Evolutionary conservation across 2,329 filamentous ascomycete genomes (phyloP), one percentile per base, ranked within the genome.

Genomic region (Uncinocarpus reesii): DNA sequence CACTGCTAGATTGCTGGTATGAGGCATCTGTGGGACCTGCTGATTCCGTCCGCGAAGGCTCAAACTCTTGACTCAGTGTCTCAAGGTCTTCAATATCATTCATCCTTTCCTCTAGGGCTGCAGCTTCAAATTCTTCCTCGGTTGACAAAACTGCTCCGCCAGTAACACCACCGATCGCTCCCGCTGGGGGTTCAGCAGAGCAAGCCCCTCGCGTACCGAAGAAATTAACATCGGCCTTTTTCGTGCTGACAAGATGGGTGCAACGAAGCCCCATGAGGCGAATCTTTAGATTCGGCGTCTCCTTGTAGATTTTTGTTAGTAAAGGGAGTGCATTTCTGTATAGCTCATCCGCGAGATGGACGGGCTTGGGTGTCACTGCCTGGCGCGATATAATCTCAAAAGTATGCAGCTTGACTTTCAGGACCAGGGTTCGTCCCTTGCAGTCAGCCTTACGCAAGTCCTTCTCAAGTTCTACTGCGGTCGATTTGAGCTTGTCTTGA

Each of bases 371-470:
- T 1, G 82, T 76, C 2, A 84, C 78, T 4, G 79, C 77, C 62
- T 98, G 92, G 26, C 92, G 76, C 0, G 89, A 94, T 44, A 86
- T 76, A 16, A 95, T 85, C 64, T 96, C 89, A 58, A 90, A 98
- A 0, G 88, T 95, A 62, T 95, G 86, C 6, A 96, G 70, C 63
- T 98, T 98, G 55, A 95, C 76, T 65, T 98, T 98, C 29, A 98
- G 70, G 18, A 87, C 86, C 1, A 98, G 69, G 0, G 90, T 96
- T n/a, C 87, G 79, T 0, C 90, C 90, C 64, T 90, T 95, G 66
- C 86, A 86, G 54, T 86, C 78, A 1, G 86, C 86, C 21, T 80
- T 77, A 50, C 76, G 74, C 69, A 96, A 74, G 58, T 96, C 90
- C 55, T 84, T 84, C 61, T 95, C 88, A 3, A 98, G 71, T 54